Evolutionary conservation across 768 basidiomycete genomes (phyloP), one percentile per base, ranked within the genome.

Genomic region (Mycena alexandri): DNA sequence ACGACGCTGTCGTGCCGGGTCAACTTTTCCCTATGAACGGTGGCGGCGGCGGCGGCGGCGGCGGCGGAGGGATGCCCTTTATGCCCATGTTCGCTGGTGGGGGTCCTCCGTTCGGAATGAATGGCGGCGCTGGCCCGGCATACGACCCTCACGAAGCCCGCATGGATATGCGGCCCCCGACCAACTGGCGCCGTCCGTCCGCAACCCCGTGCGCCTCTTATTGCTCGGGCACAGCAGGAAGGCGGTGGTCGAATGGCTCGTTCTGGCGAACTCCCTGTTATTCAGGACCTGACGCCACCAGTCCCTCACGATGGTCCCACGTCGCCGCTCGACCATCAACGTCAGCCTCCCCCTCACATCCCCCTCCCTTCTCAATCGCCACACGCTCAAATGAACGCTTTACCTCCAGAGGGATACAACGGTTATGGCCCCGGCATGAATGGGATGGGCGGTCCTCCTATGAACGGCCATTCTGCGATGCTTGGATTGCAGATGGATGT

Each of bases 91-190:
- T 93, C 75, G 78, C 87, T 7, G 76, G 77, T 55, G 84, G 85
- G 36, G 80, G 77, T 17, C 82, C 90, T 77, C 87, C 88, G 1
- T 89, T 89, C 70, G 85, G 83, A 24, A 82, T 86, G 78, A 77
- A 73, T 24, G 75, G 75, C 33, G 83, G 76, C 52, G 78, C 78
- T 62, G 82, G 83, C 29, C 80, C 82, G 22, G 79, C 90, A 7
- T 94, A 94, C 72, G 92, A 94, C 75, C 93, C 93, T 22, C 87
- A 91, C 75, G 91, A 94, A 74, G 81, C 90, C 13, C 87, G 87
- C 51, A 93, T 94, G 88, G 93, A 93, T 70, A 91, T 93, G 88
- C 87, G 90, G 63, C 87, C 87, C n/a, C 51, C 56, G 3, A 72
- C 73, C 36, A 74, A 75, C 50, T n/a, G 75, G 78, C n/a, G 80